Evolutionary conservation across 768 basidiomycete genomes (phyloP).

Genomic region (Chalciporus pseudorubinellus): DNA sequence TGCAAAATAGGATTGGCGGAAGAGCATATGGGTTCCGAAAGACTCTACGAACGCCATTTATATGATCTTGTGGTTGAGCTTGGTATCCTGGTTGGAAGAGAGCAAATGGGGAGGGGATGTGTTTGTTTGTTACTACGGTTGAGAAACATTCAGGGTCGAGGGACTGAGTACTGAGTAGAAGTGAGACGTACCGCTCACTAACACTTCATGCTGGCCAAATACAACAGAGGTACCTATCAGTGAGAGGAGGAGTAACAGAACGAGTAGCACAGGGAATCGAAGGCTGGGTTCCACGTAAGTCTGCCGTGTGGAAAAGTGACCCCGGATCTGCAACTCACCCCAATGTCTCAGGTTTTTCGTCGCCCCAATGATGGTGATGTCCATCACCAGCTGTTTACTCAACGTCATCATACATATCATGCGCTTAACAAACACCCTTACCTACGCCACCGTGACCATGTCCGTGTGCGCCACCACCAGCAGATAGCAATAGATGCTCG

Average conservation of each 20-base stretch:
- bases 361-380: conserved; percentile 68
- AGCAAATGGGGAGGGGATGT: conserved; percentile 52
- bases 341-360: conserved; percentile 40
- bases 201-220: conserved; percentile 62
- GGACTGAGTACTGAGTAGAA: conserved; percentile 2
- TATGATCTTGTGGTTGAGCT: conserved; percentile 6
- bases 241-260: conserved; percentile 54
- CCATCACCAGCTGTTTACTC: conserved; percentile 35
- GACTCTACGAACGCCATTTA: conserved; percentile 26
- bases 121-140: conserved; percentile 56
- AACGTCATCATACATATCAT: too few relatives aligned
- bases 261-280: conserved; percentile 61
- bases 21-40: conserved; percentile 75
- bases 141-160: conserved; percentile 1
- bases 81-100: conserved; percentile 38
- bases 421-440: not conserved
- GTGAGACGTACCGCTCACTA: conserved; percentile 55
- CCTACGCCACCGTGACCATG: conserved; percentile 47
- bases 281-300: conserved; percentile 40
- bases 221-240: conserved; percentile 54
- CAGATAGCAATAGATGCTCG: conserved; percentile 82
- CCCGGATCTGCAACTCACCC: conserved; percentile 37
- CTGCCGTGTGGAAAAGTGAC: not conserved
- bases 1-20: conserved; percentile 58
- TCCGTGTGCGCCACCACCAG: conserved; percentile 72